phyloP scores from a whole-genome alignment of 1,139 yeast species.

The Blastobotrys persicus region DNA sequence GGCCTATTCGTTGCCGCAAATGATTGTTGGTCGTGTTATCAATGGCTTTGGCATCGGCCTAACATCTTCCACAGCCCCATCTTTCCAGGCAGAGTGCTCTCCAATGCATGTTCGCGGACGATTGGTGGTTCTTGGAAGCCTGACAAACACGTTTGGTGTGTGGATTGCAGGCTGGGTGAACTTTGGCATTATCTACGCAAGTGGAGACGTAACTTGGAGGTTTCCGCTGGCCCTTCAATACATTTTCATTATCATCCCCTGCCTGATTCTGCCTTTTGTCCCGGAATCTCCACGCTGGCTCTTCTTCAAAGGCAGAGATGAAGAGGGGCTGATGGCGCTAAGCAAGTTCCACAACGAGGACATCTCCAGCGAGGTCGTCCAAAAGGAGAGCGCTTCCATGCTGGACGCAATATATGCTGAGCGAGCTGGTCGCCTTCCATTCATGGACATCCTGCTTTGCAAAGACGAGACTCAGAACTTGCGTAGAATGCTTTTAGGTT shows the following conservation, averaged over 20 bases:
- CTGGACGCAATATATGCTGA: slow-evolving; percentile 8
- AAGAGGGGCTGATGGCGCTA: slow-evolving; percentile 26
- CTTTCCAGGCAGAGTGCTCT: slow-evolving; percentile 57
- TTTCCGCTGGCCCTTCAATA: slow-evolving; percentile 31
- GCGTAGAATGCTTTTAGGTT: slow-evolving; percentile 44
- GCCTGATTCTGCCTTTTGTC: slow-evolving; percentile 18
- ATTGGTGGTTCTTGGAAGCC: slow-evolving; percentile 50
- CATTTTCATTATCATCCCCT: slow-evolving; percentile 29
- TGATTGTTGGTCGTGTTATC: slow-evolving; percentile 50
- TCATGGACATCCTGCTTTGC: slow-evolving; percentile 41
- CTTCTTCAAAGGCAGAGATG: slow-evolving; percentile 42
- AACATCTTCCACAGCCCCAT: slow-evolving; percentile 59
- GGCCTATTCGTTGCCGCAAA: slow-evolving; percentile 14
- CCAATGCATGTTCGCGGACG: slow-evolving; percentile 57
- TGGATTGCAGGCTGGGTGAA: slow-evolving; percentile 76
- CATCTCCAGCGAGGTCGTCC: slow-evolving; percentile 24
- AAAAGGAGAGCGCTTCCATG: slow-evolving; percentile 15
- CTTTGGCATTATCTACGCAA: slow-evolving; percentile 63
- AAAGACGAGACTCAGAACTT: slow-evolving; percentile 41
- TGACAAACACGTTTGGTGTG: slow-evolving; percentile 45
- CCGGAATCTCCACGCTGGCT: slow-evolving; percentile 57
- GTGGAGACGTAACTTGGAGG: slow-evolving; percentile 26
- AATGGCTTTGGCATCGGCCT: slow-evolving; percentile 62
- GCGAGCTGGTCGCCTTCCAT: slow-evolving; percentile 39
- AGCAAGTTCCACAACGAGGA: slow-evolving; percentile 15